These are phyloP conservation scores for Solanum virginianum DNA, from an alignment of 257 asterid species.

Conservation along the genomic window DNA sequence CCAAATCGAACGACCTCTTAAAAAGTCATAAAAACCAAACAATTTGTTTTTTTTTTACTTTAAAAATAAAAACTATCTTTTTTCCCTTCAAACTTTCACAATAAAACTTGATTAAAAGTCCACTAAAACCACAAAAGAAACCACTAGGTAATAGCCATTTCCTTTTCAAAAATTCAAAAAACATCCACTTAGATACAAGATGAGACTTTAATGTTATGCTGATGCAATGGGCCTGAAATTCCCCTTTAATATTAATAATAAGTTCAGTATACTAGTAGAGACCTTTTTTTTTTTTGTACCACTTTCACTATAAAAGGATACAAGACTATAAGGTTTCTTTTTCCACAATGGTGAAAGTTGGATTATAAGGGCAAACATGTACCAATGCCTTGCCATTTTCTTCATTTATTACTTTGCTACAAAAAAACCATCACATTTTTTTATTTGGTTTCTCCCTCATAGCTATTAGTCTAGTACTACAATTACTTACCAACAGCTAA, in stretches of 20 bases:
- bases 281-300: not conserved
- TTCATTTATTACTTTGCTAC: not conserved
- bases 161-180: not conserved
- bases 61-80: no score
- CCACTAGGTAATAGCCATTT: not conserved
- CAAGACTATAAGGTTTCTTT: slow-evolving; percentile 3
- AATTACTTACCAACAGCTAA: not conserved
- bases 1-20: no score
- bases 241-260: not conserved
- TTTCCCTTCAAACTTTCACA: not conserved
- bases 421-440: not conserved
- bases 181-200: not conserved
- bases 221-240: slow-evolving; percentile 1
- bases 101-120: no score
- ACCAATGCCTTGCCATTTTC: not conserved
- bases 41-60: no score
- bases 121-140: not conserved
- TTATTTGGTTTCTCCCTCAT: not conserved
- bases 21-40: not conserved
- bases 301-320: slow-evolving; percentile 15
- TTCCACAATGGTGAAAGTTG: slow-evolving; percentile 3
- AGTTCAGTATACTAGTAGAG: not conserved
- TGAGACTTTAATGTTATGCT: slow-evolving; percentile 8
- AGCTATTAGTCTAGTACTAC: not conserved
- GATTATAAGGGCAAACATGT: slow-evolving; percentile 21